Evolutionary conservation across 1,284 basidiomycete species (phyloP).

Genomic region (Moniliella sp.): DNA sequence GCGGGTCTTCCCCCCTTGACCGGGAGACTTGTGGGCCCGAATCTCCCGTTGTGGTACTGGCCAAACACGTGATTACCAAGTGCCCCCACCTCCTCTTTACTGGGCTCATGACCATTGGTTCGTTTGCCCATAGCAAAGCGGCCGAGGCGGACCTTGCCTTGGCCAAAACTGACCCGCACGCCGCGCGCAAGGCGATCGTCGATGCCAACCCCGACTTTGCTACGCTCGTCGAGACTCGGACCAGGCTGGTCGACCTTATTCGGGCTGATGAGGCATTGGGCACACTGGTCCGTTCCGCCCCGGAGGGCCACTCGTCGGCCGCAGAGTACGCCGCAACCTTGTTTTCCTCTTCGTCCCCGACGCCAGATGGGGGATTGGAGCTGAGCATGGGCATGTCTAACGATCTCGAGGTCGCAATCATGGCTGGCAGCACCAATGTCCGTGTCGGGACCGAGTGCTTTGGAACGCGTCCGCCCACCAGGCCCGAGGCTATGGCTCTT

Average conservation of each 20-base stretch:
- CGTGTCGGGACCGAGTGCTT: conserved; percentile 81
- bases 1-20: conserved; percentile 54
- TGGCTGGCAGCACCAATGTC: conserved; percentile 64
- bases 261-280: conserved; percentile 1
- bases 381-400: conserved; percentile 96
- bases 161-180: too few relatives aligned
- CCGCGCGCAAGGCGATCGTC: conserved; percentile 39
- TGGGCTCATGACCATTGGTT: conserved; percentile 91
- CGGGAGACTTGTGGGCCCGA: conserved; percentile 8
- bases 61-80: conserved; percentile 46
- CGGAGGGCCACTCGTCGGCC: too few relatives aligned
- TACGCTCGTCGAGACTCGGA: conserved; percentile 46
- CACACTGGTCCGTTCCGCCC: conserved; percentile 7
- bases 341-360: conserved; percentile 38
- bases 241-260: conserved; percentile 39
- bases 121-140: conserved; percentile 34
- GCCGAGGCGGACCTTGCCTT: conserved; percentile 37
- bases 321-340: conserved; percentile 12
- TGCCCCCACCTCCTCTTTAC: conserved; percentile 57
- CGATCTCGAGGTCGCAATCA: conserved; percentile 69
- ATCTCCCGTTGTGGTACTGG: conserved; percentile 47
- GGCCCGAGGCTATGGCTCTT: conserved; percentile 16
- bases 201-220: conserved; percentile 66
- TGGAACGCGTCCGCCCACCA: conserved; percentile 38
- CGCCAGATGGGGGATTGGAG: conserved; percentile 42